Evolutionary conservation across 2,329 filamentous ascomycete genomes (phyloP).

Genomic region (Fusarium sacchari): DNA sequence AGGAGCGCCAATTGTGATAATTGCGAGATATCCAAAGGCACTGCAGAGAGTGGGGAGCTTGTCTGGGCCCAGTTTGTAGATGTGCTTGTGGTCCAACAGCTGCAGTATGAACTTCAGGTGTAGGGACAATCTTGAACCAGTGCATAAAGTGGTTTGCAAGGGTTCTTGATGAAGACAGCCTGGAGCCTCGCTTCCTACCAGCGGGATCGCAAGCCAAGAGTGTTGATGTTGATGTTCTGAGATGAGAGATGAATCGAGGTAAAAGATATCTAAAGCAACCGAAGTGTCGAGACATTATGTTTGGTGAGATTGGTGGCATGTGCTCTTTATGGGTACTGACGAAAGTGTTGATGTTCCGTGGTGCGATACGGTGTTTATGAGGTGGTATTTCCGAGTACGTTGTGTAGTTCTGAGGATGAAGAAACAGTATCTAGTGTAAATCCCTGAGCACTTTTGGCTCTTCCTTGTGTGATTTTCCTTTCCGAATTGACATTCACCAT

Average conservation of each 20-base stretch:
- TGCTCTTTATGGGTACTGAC: neutral
- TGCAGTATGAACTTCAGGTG: neutral
- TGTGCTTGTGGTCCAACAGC: neutral
- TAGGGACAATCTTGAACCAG: neutral
- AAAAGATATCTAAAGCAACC: too few species aligned
- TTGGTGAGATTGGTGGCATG: too few species aligned
- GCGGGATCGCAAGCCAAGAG: neutral
- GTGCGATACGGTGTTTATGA: too few species aligned
- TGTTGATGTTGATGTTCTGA: neutral
- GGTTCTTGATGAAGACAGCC: neutral
- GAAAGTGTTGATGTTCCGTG: too few species aligned
- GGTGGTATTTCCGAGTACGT: neutral
- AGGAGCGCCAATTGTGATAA: neutral
- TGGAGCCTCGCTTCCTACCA: neutral
- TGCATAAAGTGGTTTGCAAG: neutral
- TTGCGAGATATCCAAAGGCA: neutral
- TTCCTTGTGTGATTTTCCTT: neutral
- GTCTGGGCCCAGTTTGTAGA: neutral
- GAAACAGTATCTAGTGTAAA: accelerated
- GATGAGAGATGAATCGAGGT: too few species aligned
- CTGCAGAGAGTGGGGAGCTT: neutral
- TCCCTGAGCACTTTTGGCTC: neutral
- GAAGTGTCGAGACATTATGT: too few species aligned
- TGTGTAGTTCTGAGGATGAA: neutral
- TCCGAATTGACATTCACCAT: too few species aligned